These are phyloP conservation scores for Penicillium antarcticum DNA, from an alignment of 495 filamentous ascomycete genomes.

Conservation along the genomic window DNA sequence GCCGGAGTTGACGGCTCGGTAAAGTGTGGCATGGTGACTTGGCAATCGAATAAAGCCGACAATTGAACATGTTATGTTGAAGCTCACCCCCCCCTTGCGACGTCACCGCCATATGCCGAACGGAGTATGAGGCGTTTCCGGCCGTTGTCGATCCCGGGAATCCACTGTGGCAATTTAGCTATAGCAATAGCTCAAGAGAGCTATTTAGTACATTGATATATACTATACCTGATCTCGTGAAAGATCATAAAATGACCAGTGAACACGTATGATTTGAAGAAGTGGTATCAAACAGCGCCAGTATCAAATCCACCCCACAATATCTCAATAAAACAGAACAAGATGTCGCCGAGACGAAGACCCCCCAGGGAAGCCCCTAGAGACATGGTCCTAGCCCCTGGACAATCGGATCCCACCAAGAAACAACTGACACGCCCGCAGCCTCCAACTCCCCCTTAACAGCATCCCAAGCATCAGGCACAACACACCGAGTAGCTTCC, in stretches of 20 bases:
- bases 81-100: slow-evolving; percentile 3
- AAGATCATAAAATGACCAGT: no score
- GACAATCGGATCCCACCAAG: slow-evolving; percentile 45
- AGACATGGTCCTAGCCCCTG: slow-evolving; percentile 28
- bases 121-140: neutral
- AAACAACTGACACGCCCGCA: slow-evolving; percentile 51
- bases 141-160: slow-evolving; percentile 2
- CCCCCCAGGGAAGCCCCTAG: no score
- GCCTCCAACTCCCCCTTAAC: slow-evolving; percentile 53
- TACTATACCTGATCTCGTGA: no score
- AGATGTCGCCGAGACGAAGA: no score
- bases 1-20: slow-evolving; percentile 15
- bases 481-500: slow-evolving; percentile 74
- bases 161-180: slow-evolving; percentile 4
- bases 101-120: slow-evolving; percentile 12
- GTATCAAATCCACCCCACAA: neutral
- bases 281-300: neutral
- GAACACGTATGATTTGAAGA: neutral
- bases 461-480: slow-evolving; percentile 54
- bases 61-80: neutral
- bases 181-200: neutral
- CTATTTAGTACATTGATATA: no score
- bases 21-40: slow-evolving; percentile 12
- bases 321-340: neutral
- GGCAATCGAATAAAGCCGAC: neutral